Evolutionary conservation across 2,329 filamentous ascomycete species (phyloP).

Genomic region (Cladophialophora psammophila): DNA sequence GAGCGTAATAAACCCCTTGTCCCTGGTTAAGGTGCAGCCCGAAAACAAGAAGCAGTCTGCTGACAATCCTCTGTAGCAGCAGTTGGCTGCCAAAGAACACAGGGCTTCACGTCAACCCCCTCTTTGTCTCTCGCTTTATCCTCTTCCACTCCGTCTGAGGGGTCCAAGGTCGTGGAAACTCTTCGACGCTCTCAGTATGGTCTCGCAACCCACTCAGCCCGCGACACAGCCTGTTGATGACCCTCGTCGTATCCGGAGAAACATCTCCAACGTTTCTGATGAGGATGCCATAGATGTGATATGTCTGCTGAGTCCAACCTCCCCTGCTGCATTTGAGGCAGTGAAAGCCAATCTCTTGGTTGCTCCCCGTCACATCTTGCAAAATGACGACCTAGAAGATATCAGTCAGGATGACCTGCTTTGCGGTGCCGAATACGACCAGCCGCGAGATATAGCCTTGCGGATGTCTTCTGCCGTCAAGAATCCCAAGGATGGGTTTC

Average conservation of each 20-base stretch:
- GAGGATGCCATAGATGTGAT: conserved; percentile 87
- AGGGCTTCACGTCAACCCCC: background rate
- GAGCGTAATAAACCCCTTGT: conserved; percentile 18
- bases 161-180: background rate
- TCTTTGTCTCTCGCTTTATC: background rate
- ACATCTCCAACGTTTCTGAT: conserved; percentile 82
- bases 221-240: conserved; percentile 83
- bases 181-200: conserved; percentile 19
- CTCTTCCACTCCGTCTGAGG: background rate
- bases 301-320: conserved; percentile 83
- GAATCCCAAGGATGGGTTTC: conserved; percentile 75
- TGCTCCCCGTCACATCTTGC: conserved; percentile 68
- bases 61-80: background rate
- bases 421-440: conserved; percentile 42
- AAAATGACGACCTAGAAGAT: conserved; percentile 53
- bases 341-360: conserved; percentile 64
- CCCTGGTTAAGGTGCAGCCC: conserved; percentile 14
- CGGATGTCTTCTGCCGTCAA: conserved; percentile 77
- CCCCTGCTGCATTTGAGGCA: conserved; percentile 73
- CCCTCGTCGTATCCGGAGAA: conserved; percentile 77
- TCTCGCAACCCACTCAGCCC: conserved; percentile 59
- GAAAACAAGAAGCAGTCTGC: background rate
- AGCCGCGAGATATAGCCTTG: conserved; percentile 72
- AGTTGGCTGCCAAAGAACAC: background rate
- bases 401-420: conserved; percentile 51